phyloP scores from a whole-genome alignment of 129 eudicot species.

The Flaveria brownii region DNA sequence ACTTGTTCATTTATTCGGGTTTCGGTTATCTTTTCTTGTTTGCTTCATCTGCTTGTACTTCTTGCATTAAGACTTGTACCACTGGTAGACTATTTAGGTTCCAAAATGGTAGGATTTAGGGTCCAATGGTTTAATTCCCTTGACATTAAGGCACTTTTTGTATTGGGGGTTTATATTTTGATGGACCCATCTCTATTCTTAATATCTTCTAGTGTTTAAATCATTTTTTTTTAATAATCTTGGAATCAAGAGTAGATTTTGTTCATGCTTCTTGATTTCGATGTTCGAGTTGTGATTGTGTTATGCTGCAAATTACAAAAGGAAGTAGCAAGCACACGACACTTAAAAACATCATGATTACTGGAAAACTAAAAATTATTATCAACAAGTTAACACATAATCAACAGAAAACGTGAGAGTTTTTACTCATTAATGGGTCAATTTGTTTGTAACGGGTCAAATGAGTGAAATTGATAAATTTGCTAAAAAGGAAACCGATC shows the following conservation, averaged over 20 bases:
- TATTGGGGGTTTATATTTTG: constrained; percentile 72
- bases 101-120: constrained; percentile 23
- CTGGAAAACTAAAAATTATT: neutral
- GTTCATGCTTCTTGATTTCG: neutral
- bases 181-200: constrained; percentile 86
- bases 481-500: neutral
- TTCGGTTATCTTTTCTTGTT: constrained; percentile 51
- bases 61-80: constrained; percentile 16
- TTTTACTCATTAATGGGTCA: neutral
- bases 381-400: neutral
- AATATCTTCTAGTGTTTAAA: constrained; percentile 59
- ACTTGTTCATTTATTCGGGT: constrained; percentile 55
- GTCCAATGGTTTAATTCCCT: constrained; percentile 51
- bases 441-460: neutral
- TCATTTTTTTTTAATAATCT: constrained; percentile 40
- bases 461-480: neutral
- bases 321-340: too few relatives aligned
- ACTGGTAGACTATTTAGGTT: constrained; percentile 9
- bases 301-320: neutral
- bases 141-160: constrained; percentile 70
- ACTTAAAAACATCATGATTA: neutral
- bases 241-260: neutral
- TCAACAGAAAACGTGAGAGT: neutral
- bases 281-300: neutral
- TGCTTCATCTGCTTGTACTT: constrained; percentile 47